Base-by-base conservation (phyloP, 2,329 filamentous ascomycete species). In the Emergomyces pasteurianus region DNA sequence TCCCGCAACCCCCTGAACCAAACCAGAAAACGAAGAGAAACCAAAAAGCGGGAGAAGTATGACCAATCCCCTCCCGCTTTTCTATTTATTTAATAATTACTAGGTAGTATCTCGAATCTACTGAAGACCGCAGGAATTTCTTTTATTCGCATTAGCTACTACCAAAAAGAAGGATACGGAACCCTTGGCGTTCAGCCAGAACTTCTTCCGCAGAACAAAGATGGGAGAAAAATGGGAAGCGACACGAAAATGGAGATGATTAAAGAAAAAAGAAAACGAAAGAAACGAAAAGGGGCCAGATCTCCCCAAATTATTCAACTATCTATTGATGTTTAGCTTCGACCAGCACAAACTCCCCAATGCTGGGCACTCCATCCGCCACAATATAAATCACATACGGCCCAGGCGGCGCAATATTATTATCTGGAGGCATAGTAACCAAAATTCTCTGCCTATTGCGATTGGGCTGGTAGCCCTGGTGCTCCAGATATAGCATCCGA, bases 341-440 rank as follows among this genome's bases (percentile, higher is more conserved):
- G n/a, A 69, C 66, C 60, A 66, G 67, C 28, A 83, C 79, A 66
- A 80, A 81, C 66, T 81, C 78, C 1, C 81, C 81, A 61, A 81
- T 67, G 10, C 75, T 78, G 4, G 80, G 81, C 23, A 83, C 76
- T 6, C 81, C 81, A 67, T 83, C 78, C n/a, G 78, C 77, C 46
- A 84, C 71, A 50, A 84, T 78, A 67, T 83, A 86, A 23, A 86
- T 69, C 46, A 85, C 80, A 70, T 85, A 85, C 62, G 82, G 82
- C 49, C 83, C 83, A 12, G 83, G 80, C 57, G 83, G 83, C 21
- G 80, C 80, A 46, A 84, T 71, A 63, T 80, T 82, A 65, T 73
- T 76, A 66, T 79, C 80, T 1, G 81, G 80, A 52, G 83, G 83
- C 70, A 80, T 80, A 14, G 71, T 80, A 55, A 82, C 81, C 10